phyloP scores from a whole-genome alignment of 225 moss, liverwort and hornwort species.

The Sphagnum tenellum region DNA sequence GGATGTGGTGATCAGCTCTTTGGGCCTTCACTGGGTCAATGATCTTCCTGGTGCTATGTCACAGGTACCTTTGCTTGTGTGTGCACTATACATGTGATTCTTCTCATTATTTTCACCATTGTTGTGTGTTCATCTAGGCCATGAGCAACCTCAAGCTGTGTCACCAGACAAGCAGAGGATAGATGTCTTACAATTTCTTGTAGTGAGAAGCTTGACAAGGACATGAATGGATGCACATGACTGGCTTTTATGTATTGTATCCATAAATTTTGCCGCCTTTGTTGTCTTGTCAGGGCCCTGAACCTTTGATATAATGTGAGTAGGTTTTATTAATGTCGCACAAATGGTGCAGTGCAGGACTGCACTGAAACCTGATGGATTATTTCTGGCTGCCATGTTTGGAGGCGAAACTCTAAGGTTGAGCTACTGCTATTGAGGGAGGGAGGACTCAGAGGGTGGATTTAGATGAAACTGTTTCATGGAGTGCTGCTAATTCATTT shows the following conservation, averaged over 20 bases:
- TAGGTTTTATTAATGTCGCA: too few relatives aligned
- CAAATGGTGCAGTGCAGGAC: slow-evolving; percentile 64
- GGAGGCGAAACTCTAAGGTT: slow-evolving; percentile 97
- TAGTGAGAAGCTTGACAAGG: background rate
- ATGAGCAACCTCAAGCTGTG: too few relatives aligned
- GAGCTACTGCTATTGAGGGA: slow-evolving; percentile 1
- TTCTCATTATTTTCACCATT: too few relatives aligned
- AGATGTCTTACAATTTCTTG: too few relatives aligned
- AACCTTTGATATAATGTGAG: too few relatives aligned
- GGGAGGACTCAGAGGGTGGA: too few relatives aligned
- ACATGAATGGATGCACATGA: background rate
- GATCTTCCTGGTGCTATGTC: slow-evolving; percentile 95
- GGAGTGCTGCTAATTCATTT: background rate
- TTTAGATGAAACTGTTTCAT: background rate
- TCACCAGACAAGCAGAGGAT: too few relatives aligned
- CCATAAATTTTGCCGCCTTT: background rate
- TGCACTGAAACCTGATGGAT: slow-evolving; percentile 93
- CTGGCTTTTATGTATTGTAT: background rate
- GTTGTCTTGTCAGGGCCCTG: too few relatives aligned
- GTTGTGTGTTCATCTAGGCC: too few relatives aligned
- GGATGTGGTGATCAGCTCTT: slow-evolving; percentile 90
- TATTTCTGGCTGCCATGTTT: slow-evolving; percentile 92
- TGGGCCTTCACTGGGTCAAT: slow-evolving; percentile 97
- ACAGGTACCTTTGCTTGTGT: slow-evolving; percentile 37
- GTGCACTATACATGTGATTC: too few relatives aligned